A percentile compares a stretch with the other conserved stretches of the same genome.
These are phyloP conservation scores for Candida hungchunana DNA, from an alignment of 805 yeast species.

Conservation along the genomic window DNA sequence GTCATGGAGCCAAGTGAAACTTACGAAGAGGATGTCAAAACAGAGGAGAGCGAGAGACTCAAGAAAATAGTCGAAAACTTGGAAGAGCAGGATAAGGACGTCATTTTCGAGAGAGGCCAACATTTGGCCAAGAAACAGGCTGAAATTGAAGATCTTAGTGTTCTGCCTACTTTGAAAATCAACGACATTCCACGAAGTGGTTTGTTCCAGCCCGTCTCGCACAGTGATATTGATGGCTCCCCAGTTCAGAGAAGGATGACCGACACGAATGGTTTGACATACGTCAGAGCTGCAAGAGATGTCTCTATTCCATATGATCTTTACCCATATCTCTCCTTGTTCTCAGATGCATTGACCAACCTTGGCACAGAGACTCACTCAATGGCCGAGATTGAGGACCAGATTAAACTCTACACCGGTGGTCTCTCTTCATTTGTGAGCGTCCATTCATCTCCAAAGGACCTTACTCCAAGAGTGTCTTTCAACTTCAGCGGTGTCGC, in stretches of 20 bases:
- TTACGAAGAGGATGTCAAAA: constrained; percentile 45
- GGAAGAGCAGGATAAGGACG: constrained; percentile 49
- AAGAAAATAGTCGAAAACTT: constrained; percentile 38
- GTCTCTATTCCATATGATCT: constrained; percentile 58
- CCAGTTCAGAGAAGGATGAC: constrained; percentile 46
- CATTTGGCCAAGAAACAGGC: constrained; percentile 60
- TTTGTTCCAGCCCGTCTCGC: constrained; percentile 31
- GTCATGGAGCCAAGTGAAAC: constrained; percentile 67
- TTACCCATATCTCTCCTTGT: constrained; percentile 69
- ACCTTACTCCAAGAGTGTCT: constrained; percentile 44
- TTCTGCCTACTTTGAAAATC: constrained; percentile 73
- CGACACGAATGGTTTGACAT: constrained; percentile 78
- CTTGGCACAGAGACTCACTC: constrained; percentile 73
- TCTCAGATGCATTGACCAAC: constrained; percentile 73
- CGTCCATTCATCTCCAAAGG: constrained; percentile 53
- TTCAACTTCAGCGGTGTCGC: constrained; percentile 66
- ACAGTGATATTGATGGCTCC: constrained; percentile 26
- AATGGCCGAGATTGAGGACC: constrained; percentile 81
- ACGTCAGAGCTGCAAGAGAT: constrained; percentile 63
- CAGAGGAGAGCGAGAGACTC: constrained; percentile 57
- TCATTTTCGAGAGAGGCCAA: constrained; percentile 57
- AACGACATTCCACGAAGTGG: constrained; percentile 66
- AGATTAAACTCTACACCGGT: constrained; percentile 79
- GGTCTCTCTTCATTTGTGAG: constrained; percentile 66
- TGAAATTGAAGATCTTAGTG: constrained; percentile 65